These are phyloP conservation scores for Melaleuca alternifolia DNA, from an alignment of 345 rosid species.

Conservation along the genomic window DNA sequence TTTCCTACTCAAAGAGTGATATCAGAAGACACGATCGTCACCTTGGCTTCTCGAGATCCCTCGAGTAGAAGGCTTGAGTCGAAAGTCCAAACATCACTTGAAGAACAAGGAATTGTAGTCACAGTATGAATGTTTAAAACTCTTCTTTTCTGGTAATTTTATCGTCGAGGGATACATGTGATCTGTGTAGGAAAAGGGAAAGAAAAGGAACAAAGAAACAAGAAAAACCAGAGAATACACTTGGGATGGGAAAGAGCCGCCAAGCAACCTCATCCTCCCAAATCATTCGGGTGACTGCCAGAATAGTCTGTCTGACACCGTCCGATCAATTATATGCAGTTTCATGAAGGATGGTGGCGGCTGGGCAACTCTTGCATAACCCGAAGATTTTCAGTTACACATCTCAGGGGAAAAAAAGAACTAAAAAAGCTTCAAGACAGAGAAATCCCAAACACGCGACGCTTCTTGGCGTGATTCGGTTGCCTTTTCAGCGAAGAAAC, in stretches of 20 bases:
- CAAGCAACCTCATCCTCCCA: background rate
- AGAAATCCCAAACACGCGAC: background rate
- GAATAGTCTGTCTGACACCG: background rate
- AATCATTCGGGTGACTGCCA: background rate
- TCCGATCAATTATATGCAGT: background rate
- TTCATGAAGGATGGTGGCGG: background rate
- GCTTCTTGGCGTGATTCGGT: background rate
- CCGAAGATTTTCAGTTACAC: background rate
- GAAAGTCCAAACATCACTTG: background rate
- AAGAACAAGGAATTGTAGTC: background rate
- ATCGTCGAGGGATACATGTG: background rate
- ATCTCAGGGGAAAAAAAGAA: background rate
- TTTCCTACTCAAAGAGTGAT: background rate
- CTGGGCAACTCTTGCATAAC: background rate
- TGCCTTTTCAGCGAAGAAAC: background rate
- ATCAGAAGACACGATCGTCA: background rate
- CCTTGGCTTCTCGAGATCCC: too few species aligned
- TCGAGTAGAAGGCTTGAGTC: too few species aligned
- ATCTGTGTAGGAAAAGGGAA: background rate
- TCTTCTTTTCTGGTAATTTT: background rate
- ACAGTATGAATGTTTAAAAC: background rate
- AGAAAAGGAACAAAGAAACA: background rate
- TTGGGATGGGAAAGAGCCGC: background rate
- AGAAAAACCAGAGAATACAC: background rate
- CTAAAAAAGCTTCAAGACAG: background rate